Evolutionary conservation across 176 grass and related monocot genomes (phyloP).

Genomic region (Hyparrhenia diplandra): DNA sequence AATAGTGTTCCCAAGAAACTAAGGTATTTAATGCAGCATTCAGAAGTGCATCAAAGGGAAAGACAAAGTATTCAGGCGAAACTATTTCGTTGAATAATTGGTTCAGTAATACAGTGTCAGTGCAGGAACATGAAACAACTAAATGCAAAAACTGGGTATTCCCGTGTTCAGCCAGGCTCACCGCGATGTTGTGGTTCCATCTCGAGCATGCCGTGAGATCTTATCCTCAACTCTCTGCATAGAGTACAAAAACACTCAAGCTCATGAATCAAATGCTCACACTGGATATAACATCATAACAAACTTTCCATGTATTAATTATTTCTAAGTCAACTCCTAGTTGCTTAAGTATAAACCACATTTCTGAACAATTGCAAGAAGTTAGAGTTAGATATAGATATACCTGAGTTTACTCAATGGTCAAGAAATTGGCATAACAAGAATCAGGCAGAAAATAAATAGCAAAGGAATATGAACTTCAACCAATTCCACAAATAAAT

Average conservation of each 20-base stretch:
- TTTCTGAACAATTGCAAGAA: background rate
- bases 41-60: background rate
- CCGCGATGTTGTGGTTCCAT: constrained; percentile 66
- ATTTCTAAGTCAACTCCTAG: background rate
- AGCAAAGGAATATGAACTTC: background rate
- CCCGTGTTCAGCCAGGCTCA: constrained; percentile 20
- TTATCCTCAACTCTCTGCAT: constrained; percentile 90
- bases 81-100: background rate
- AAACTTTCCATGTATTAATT: background rate
- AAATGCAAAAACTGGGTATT: background rate
- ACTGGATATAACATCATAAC: background rate
- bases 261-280: background rate
- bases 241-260: constrained; percentile 27
- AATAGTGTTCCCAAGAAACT: background rate
- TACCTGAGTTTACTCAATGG: background rate
- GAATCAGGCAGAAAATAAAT: background rate
- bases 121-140: background rate
- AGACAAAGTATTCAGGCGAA: background rate
- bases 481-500: background rate
- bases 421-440: background rate
- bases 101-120: background rate
- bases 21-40: background rate
- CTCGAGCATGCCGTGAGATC: constrained; percentile 72
- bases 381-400: background rate
- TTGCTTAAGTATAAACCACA: background rate